Evolutionary conservation across 352 stramenopile genomes (phyloP), one percentile per base, ranked within the genome.

Genomic region (Plasmopara viticola): DNA sequence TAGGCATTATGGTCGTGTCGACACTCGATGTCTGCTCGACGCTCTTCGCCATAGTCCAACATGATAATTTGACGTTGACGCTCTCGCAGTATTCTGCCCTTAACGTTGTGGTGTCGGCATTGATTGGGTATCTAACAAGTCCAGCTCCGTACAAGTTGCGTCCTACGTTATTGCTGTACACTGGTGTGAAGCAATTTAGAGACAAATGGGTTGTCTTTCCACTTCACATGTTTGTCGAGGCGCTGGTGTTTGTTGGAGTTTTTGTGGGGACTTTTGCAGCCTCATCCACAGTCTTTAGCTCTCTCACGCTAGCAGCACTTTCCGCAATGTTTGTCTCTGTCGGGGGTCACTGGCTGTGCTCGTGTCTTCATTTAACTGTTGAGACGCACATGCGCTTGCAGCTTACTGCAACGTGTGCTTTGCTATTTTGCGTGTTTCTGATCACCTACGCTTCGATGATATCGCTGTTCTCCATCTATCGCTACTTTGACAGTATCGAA

Each of bases 401-500:
- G 42, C 66, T 87, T 17, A 91, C 81, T 8, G 68, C 74, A 18
- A 89, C 83, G 12, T 90, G 77, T 31, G 81, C 84, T 12, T 61
- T 90, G 33, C 54, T 91, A 6, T 91, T 90, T 50, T 90, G 66
- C 41, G 51, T 88, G 38, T 76, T 86, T 17, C 60, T 91, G 30
- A 71, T 91, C 52, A 74, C 71, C 5, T 94, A 86, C 44, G 69
- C 70, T 2, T 85, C 78, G 9, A 74, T 87, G 52, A 41, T 91
- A 25, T 84, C 73, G 8, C 53, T 94, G 12, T 64, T 86, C 17
- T 86, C 68, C 45, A 94, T 94, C 45, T 94, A 94, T 52, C 76
- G 85, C 45, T 80, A 90, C 65, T 89, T 90, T 33, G 76, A 89
- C 47, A 90, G 73, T 45, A 86, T 94, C 49, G 84, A 94, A 61